Conservation (phyloP, 176 grass and related monocot genomes). For the Aegilops sharonensis region DNA sequence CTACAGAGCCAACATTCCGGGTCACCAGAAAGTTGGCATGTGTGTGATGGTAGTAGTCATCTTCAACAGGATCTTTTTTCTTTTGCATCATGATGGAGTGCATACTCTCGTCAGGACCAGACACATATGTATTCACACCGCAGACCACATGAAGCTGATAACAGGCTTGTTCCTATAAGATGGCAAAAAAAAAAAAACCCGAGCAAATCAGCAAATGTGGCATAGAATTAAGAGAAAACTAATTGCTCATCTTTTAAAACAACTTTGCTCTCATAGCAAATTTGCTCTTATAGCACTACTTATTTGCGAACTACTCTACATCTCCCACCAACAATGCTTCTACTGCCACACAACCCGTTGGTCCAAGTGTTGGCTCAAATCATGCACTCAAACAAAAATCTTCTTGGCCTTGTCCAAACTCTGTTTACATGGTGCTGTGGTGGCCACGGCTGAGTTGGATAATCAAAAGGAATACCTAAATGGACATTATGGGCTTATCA, state of each 20-base stretch:
- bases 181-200: background rate
- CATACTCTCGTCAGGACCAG: background rate
- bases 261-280: background rate
- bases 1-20: background rate
- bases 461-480: too few relatives aligned
- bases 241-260: background rate
- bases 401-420: background rate
- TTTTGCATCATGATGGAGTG: background rate
- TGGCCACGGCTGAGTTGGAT: background rate
- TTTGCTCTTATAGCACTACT: background rate
- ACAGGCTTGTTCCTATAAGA: background rate
- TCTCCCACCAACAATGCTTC: background rate
- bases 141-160: background rate
- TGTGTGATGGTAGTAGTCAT: background rate
- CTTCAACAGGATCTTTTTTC: background rate
- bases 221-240: background rate
- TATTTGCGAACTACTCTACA: background rate
- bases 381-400: background rate
- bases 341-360: background rate
- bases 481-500: too few relatives aligned
- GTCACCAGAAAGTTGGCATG: constrained; percentile 17
- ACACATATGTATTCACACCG: background rate
- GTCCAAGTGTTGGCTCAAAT: background rate
- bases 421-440: background rate
- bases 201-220: background rate